Conservation (phyloP, 1,284 basidiomycete genomes). For the Heterobasidion parviporum region DNA sequence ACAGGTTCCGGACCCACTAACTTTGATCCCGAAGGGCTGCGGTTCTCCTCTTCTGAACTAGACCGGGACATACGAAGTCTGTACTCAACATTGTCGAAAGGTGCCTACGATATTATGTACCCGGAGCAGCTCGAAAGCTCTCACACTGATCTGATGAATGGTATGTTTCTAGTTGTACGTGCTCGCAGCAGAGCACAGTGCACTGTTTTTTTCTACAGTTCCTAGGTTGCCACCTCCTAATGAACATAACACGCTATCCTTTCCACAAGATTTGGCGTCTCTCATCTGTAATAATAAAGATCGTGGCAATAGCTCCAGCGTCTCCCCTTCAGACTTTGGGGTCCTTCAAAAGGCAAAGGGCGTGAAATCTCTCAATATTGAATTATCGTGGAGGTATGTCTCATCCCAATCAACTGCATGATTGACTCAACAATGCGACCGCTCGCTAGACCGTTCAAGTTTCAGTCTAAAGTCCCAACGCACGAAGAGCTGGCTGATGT, state of each 20-base stretch:
- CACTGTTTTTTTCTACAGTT: slow-evolving; percentile 28
- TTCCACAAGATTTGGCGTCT: background rate
- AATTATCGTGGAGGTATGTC: slow-evolving; percentile 4
- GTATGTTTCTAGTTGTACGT: background rate
- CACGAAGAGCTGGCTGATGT: slow-evolving; percentile 1
- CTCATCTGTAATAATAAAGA: background rate
- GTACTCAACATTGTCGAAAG: background rate
- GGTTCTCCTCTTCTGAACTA: too few relatives aligned
- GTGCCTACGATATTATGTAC: background rate
- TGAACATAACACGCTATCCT: slow-evolving; percentile 17
- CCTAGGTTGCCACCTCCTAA: slow-evolving; percentile 45
- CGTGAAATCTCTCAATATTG: background rate
- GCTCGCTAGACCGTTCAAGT: slow-evolving; percentile 1
- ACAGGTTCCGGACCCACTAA: too few relatives aligned
- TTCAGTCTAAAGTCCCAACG: background rate
- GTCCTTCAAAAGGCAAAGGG: background rate
- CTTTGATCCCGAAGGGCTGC: too few relatives aligned
- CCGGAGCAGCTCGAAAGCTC: background rate
- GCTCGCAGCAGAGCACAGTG: background rate
- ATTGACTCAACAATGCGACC: background rate
- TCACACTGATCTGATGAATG: background rate
- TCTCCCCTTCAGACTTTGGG: background rate
- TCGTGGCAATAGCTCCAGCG: background rate
- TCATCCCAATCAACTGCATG: background rate
- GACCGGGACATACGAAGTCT: background rate